Conservation (phyloP, 257 asterid species). For the Primulina tabacum region DNA sequence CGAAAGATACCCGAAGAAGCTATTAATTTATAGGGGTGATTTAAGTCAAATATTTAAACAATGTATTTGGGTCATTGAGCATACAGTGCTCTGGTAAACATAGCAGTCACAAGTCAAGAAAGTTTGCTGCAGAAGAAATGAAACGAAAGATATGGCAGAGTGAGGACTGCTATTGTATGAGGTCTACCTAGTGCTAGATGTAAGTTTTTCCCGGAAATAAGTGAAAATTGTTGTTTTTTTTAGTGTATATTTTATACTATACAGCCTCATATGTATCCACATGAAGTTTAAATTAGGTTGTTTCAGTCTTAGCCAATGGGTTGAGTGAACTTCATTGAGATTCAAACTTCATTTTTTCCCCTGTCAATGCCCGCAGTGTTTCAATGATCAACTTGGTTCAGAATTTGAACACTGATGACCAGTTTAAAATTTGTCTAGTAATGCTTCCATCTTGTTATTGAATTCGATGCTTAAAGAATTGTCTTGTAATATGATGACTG, state of each 20-base stretch:
- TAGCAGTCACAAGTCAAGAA: neutral
- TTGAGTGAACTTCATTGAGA: neutral
- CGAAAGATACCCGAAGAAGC: no score
- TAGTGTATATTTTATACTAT: no score
- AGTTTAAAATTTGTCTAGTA: neutral
- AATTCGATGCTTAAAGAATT: neutral
- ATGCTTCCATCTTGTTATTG: neutral
- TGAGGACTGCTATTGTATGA: slow-evolving; percentile 7
- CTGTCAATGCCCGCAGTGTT: neutral
- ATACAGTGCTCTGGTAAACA: no score
- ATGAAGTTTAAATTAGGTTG: neutral
- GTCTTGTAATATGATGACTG: no score
- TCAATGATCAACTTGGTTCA: neutral
- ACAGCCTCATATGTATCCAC: neutral
- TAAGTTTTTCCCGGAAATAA: neutral
- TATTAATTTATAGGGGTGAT: no score
- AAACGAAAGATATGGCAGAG: slow-evolving; percentile 3
- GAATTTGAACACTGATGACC: neutral
- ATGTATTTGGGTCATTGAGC: neutral
- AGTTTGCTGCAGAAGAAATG: neutral
- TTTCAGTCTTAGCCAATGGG: neutral
- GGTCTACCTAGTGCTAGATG: slow-evolving; percentile 8
- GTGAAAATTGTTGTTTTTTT: neutral
- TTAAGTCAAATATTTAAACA: no score
- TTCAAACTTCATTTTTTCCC: no score